Percentiles rank a stretch among this genome's conserved stretches.
Evolutionary conservation across 768 basidiomycete species (phyloP).

Genomic region (Hericium rajendrae): DNA sequence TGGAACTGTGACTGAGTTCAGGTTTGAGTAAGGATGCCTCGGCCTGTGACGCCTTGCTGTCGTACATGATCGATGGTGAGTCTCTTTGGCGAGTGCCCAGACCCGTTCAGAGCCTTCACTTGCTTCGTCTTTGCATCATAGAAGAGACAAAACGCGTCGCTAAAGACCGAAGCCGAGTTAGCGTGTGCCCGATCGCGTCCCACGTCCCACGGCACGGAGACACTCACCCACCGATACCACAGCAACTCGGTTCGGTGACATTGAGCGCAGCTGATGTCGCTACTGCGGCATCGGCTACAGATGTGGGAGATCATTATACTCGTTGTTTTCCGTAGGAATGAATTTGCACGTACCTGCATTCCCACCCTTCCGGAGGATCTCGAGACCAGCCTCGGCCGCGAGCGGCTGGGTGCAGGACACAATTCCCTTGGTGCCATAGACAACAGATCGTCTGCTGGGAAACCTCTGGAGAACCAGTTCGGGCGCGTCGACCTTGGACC

Average conservation of each 20-base stretch:
- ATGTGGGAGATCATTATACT: not conserved
- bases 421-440: slow-evolving; percentile 49
- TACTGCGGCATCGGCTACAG: slow-evolving; percentile 83
- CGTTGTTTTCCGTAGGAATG: not conserved
- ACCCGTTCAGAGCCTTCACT: slow-evolving; percentile 88
- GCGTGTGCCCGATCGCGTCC: no score
- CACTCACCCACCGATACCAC: slow-evolving; percentile 85
- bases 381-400: slow-evolving; percentile 84
- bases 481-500: slow-evolving; percentile 57
- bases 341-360: slow-evolving; percentile 68
- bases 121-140: slow-evolving; percentile 75
- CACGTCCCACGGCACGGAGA: not conserved
- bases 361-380: slow-evolving; percentile 86
- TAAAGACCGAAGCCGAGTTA: slow-evolving; percentile 18
- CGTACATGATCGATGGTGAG: slow-evolving; percentile 67
- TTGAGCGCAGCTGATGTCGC: slow-evolving; percentile 90
- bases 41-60: slow-evolving; percentile 56
- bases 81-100: slow-evolving; percentile 76
- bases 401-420: slow-evolving; percentile 87
- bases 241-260: slow-evolving; percentile 79
- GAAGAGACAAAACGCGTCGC: slow-evolving; percentile 89
- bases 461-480: slow-evolving; percentile 61
- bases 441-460: slow-evolving; percentile 74
- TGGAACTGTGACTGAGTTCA: slow-evolving; percentile 90
- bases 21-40: slow-evolving; percentile 65